Evolutionary conservation across 176 grass and related monocot species (phyloP).

Genomic region (Rhynchospora tenuis): DNA sequence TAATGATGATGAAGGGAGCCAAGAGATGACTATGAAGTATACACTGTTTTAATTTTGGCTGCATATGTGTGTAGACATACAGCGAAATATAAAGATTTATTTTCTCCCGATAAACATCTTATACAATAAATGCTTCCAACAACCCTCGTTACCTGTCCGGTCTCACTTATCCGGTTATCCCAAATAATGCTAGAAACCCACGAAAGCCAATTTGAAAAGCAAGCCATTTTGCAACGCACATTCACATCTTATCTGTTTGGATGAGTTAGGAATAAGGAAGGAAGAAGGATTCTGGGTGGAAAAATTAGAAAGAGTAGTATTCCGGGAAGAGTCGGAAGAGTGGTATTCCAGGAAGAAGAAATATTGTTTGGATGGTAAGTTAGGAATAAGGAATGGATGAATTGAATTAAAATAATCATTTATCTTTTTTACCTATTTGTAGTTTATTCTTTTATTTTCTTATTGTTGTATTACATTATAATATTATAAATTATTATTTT

Average conservation of each 20-base stretch:
- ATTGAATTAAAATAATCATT: no score
- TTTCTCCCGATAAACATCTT: background rate
- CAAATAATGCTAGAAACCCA: background rate
- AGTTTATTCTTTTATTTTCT: no score
- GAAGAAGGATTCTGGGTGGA: no score
- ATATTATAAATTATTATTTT: no score
- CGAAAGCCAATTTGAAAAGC: background rate
- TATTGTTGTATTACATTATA: no score
- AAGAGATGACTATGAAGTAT: background rate
- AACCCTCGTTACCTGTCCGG: slow-evolving; percentile 14
- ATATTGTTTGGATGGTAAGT: no score
- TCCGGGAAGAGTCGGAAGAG: no score
- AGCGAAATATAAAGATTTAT: background rate
- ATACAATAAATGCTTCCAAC: slow-evolving; percentile 24
- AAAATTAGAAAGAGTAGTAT: no score
- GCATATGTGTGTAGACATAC: background rate
- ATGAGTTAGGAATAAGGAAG: no score
- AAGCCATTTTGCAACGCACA: background rate
- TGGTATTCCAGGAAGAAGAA: no score
- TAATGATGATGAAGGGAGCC: background rate
- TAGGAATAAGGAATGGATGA: no score
- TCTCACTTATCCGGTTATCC: background rate
- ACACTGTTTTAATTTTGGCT: background rate
- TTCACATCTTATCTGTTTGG: slow-evolving; percentile 6
- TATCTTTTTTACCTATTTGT: no score